Conservation (phyloP, 768 basidiomycete species). For the Auricularia sp. region DNA sequence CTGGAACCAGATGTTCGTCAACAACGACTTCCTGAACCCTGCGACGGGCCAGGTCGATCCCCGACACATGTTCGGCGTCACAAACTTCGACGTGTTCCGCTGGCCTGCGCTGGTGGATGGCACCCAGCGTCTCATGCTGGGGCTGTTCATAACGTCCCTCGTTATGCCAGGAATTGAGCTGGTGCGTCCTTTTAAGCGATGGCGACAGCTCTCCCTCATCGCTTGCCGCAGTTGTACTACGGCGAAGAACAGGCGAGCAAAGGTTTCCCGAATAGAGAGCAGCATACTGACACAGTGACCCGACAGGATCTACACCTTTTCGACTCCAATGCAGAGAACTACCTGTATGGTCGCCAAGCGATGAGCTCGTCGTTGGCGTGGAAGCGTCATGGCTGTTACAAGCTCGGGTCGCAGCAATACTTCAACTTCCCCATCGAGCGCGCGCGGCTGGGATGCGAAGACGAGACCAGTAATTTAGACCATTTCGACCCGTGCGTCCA, state of each 20-base stretch:
- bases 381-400: slow-evolving; percentile 91
- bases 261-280: not conserved
- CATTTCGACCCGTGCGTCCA: slow-evolving; percentile 67
- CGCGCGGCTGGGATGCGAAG: slow-evolving; percentile 70
- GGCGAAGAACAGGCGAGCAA: slow-evolving; percentile 69
- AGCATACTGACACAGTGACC: not conserved
- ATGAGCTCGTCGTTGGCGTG: slow-evolving; percentile 78
- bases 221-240: slow-evolving; percentile 51
- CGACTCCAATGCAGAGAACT: not conserved
- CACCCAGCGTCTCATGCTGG: slow-evolving; percentile 63
- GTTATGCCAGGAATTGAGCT: slow-evolving; percentile 83
- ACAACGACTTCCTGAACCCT: slow-evolving; percentile 78
- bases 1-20: slow-evolving; percentile 87
- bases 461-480: slow-evolving; percentile 88
- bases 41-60: slow-evolving; percentile 61
- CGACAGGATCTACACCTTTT: not conserved
- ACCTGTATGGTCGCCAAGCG: slow-evolving; percentile 63
- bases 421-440: slow-evolving; percentile 86
- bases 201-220: not conserved
- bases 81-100: slow-evolving; percentile 90
- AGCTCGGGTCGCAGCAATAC: slow-evolving; percentile 82
- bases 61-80: slow-evolving; percentile 82
- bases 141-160: slow-evolving; percentile 65
- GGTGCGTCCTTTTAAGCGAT: slow-evolving; percentile 28
- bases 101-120: slow-evolving; percentile 89